Evolutionary conservation across 2,329 filamentous ascomycete genomes (phyloP).

Genomic region (Delphinella strobiligena): DNA sequence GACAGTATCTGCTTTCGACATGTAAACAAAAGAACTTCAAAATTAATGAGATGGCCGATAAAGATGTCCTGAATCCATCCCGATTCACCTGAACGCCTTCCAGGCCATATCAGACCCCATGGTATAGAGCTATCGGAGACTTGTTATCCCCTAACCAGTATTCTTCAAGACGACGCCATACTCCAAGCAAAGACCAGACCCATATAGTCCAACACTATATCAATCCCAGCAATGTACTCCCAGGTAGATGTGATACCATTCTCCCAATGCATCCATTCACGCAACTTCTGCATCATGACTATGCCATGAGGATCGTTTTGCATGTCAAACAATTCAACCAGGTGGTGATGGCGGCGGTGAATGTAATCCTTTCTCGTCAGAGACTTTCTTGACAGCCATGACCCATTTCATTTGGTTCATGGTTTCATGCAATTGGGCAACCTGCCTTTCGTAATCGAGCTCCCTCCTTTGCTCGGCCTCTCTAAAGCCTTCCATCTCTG

Average conservation of each 20-base stretch:
- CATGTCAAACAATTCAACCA: not conserved
- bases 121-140: too few relatives aligned
- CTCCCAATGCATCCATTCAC: not conserved
- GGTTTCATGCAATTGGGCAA: slow-evolving; percentile 48
- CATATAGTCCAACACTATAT: too few relatives aligned
- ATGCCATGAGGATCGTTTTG: not conserved
- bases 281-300: not conserved
- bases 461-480: slow-evolving; percentile 45
- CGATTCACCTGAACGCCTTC: too few relatives aligned
- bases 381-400: slow-evolving; percentile 47
- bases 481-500: slow-evolving; percentile 44
- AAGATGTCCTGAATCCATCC: too few relatives aligned
- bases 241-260: not conserved
- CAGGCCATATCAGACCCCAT: too few relatives aligned
- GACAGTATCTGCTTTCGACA: too few relatives aligned
- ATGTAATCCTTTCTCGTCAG: slow-evolving; percentile 6
- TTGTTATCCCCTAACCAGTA: too few relatives aligned
- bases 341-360: slow-evolving; percentile 3
- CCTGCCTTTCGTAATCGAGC: slow-evolving; percentile 45
- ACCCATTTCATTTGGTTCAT: slow-evolving; percentile 62
- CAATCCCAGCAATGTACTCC: too few relatives aligned
- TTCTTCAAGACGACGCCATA: too few relatives aligned
- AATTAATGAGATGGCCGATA: too few relatives aligned
- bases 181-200: too few relatives aligned
- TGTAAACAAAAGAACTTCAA: too few relatives aligned